Evolutionary conservation across 1,284 basidiomycete genomes (phyloP).

Genomic region (Fomitiporia mediterranea): DNA sequence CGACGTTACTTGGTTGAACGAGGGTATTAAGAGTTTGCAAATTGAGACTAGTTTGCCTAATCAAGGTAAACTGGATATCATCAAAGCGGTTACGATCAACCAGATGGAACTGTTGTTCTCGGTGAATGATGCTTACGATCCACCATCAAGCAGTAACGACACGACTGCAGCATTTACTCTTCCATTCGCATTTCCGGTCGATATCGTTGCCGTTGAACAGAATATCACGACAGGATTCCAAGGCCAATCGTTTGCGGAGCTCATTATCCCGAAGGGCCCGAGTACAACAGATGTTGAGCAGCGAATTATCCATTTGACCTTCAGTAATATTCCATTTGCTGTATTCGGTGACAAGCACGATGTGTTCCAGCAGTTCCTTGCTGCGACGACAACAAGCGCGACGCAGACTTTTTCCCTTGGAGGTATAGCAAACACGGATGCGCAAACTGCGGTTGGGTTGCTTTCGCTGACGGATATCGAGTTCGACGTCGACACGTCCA

Average conservation of each 20-base stretch:
- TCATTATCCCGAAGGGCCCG: constrained; percentile 58
- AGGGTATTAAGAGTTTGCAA: constrained; percentile 65
- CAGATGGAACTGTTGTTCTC: constrained; percentile 63
- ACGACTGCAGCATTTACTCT: constrained; percentile 62
- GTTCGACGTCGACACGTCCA: constrained; percentile 59
- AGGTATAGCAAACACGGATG: constrained; percentile 56
- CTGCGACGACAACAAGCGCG: constrained; percentile 53
- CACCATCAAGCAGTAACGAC: constrained; percentile 54
- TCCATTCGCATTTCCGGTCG: constrained; percentile 69
- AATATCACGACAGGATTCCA: constrained; percentile 56
- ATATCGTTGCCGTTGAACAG: constrained; percentile 60
- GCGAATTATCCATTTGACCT: constrained; percentile 60
- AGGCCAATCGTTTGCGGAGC: constrained; percentile 54
- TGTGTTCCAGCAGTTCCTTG: constrained; percentile 61
- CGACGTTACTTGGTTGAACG: constrained; percentile 70
- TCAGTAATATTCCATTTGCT: constrained; percentile 58
- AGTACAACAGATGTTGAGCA: constrained; percentile 58
- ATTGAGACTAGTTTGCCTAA: constrained; percentile 64
- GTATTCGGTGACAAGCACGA: constrained; percentile 49
- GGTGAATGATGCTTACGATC: constrained; percentile 48
- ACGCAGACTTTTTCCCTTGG: constrained; percentile 52
- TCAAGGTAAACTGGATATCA: constrained; percentile 56
- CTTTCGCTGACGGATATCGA: constrained; percentile 55
- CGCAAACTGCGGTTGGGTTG: constrained; percentile 71
- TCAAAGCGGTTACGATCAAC: constrained; percentile 62